These are phyloP conservation scores for Backusella luteola DNA, from an alignment of 192 early-diverging fungal genomes.

Conservation along the genomic window DNA sequence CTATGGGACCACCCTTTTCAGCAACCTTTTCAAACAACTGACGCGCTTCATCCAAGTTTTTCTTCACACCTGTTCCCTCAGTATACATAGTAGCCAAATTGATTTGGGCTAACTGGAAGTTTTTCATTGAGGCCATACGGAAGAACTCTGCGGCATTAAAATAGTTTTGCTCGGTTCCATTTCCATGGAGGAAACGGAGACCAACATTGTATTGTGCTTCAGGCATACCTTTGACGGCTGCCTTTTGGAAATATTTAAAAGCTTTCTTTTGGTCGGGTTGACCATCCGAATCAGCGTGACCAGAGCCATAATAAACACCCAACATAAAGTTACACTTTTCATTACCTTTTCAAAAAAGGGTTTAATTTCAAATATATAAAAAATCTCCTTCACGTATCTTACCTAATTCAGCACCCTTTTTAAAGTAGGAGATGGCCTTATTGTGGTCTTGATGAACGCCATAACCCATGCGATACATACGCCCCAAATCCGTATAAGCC, in stretches of 20 bases:
- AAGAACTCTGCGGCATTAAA: constrained; percentile 49
- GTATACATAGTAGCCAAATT: constrained; percentile 42
- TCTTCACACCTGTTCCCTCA: constrained; percentile 35
- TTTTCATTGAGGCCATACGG: constrained; percentile 48
- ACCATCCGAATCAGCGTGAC: constrained; percentile 9
- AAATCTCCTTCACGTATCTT: background rate
- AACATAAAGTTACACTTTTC: constrained; percentile 43
- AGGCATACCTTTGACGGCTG: constrained; percentile 46
- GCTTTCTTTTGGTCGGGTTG: constrained; percentile 34
- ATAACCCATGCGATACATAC: constrained; percentile 41
- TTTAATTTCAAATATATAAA: too few species aligned
- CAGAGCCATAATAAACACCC: constrained; percentile 28
- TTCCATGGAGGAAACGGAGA: constrained; percentile 38
- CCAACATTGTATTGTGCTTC: constrained; percentile 59
- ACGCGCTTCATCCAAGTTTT: constrained; percentile 28
- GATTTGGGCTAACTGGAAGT: constrained; percentile 47
- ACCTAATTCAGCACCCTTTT: constrained; percentile 30
- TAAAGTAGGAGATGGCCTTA: constrained; percentile 32
- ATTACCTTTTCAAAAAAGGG: background rate
- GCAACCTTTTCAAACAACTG: constrained; percentile 29
- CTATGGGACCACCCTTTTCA: constrained; percentile 27
- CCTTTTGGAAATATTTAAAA: constrained; percentile 51
- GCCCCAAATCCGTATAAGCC: constrained; percentile 42
- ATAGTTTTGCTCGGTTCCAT: constrained; percentile 43
- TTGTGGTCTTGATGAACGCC: constrained; percentile 38